Evolutionary conservation across 805 yeast genomes (phyloP), one percentile per base, ranked within the genome.

Genomic region (Teunomyces tritomae): DNA sequence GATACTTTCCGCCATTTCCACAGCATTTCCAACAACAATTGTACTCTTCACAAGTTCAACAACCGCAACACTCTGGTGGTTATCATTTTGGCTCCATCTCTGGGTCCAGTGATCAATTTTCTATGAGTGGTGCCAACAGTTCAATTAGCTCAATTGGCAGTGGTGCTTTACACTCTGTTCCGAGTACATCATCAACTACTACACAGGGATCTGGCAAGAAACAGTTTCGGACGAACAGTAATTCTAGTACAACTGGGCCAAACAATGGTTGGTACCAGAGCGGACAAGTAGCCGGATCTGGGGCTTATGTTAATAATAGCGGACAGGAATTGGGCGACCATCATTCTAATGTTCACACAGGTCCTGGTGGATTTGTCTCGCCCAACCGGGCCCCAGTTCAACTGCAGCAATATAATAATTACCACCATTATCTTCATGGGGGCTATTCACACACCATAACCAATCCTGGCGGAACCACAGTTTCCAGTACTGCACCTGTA

Each of bases 1-100:
- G 49, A 11, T 27, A 42, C 45, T 46, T 39, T 9, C 40, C 49
- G 3, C 52, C 46, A n/a, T 49, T 39, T n/a, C 52, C 52, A 9
- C 52, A 41, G 20, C 53, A 46, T 14, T 48, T 37, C 40, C 48
- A 44, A 13, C 43, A 39, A 16, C 46, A 46, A 26, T 28, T 49
- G 28, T 47, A 44, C 16, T 10, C 42, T 16, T 34, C 44, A 8
- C 50, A 43, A 28, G 39, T 30, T 1, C 47, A 44, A 28, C 48
- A 39, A 26, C 45, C 41, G n/a, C 45, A 46, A 28, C 37, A 17
- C 26, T 46, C 44, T 16, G 47, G 44, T 24, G 44, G 35, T 1
- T 43, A 41, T 11, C 50, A 39, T 9, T 29, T 47, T 24, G 49
- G 53, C 5, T 44, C 49, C 11, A 35, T 43, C 9, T 44, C 48